Evolutionary conservation across 768 basidiomycete species (phyloP), one percentile per base, ranked within the genome.

Genomic region (Tricholoma hemisulphureum): DNA sequence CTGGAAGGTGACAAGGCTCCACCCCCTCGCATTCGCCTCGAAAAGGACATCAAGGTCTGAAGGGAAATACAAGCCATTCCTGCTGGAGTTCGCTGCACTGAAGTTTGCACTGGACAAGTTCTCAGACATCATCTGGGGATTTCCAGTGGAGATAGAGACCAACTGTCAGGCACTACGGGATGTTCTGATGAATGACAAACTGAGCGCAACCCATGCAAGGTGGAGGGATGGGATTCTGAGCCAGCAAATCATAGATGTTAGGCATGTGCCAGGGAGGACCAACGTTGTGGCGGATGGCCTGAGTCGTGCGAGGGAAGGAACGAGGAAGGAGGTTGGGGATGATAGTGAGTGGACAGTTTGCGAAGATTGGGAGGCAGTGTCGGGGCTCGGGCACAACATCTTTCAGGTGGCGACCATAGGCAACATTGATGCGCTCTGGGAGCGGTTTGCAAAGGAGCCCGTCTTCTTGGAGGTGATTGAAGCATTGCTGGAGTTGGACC

Each of bases 141-240:
- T n/a, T n/a, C n/a, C n/a, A n/a, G n/a, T n/a, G n/a, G n/a, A n/a
- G n/a, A n/a, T n/a, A n/a, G n/a, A n/a, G n/a, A n/a, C n/a, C n/a
- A n/a, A n/a, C n/a, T n/a, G n/a, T n/a, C n/a, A n/a, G n/a, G 72
- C 69, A 0, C 60, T 75, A 0, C 43, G 65, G 10, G 69, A 73
- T 32, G 32, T 63, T 1, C 55, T 75, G 8, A 6, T 54, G 6
- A 67, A 61, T 37, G 66, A 69, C 32, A 67, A 69, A 11, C 57
- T 69, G 16, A 63, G 55, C 39, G 62, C 63, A 4, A 65, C 65
- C 8, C 71, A 75, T 55, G 65, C 71, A 8, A 35, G 73, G 3
- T 75, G 71, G 73, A 3, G 65, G 9, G 75, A 78, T 35, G 64
- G 71, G 1, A 61, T 77, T 0, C 31, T 75, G 0, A 61, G 57